Evolutionary conservation across 805 yeast species (phyloP), one percentile per base, ranked within the genome.

Genomic region (Wickerhamiella allomyrinae): DNA sequence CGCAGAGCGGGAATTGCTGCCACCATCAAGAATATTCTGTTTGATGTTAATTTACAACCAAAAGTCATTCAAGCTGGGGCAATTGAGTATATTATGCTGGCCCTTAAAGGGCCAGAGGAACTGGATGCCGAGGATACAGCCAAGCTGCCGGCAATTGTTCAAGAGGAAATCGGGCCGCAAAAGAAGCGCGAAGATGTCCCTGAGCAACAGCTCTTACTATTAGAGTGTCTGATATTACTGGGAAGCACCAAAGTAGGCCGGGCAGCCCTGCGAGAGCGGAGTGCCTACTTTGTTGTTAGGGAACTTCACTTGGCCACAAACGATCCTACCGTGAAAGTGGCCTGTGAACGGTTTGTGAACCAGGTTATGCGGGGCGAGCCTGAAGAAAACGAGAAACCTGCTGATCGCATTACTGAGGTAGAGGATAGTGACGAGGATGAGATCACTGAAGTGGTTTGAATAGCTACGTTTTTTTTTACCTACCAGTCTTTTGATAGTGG

Each of bases 1-100:
- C 76, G 97, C 63, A 73, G 97, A 61, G 87, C 81, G 57, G 96
- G 95, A 55, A 87, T 84, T 29, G 93, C 94, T 1, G 80, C 94
- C 5, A 81, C 95, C 2, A 82, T 91, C 51, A 89, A 91, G 59
- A 89, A 89, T 61, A 73, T 89, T 0, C 64, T 89, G 39, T 89
- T 89, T 55, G 95, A 87, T 56, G 67, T 82, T 1, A 73, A 76
- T 33, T 60, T 73, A 27, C 97, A 89, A 57, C 61, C 62, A 51
- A 59, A 57, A 20, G 64, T 89, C 35, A 58, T 85, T 33, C 66
- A 65, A 4, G 79, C 81, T 52, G 74, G 69, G 29, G 61, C 68
- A 7, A 68, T 91, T 54, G 94, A 95, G 5, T 83, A 80, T 52
- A 69, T 89, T 20, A 65, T 89, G 44, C 67, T 82, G 35, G 95